These are phyloP conservation scores for Aphanomyces astaci DNA, from an alignment of 352 stramenopile genomes.

Conservation along the genomic window DNA sequence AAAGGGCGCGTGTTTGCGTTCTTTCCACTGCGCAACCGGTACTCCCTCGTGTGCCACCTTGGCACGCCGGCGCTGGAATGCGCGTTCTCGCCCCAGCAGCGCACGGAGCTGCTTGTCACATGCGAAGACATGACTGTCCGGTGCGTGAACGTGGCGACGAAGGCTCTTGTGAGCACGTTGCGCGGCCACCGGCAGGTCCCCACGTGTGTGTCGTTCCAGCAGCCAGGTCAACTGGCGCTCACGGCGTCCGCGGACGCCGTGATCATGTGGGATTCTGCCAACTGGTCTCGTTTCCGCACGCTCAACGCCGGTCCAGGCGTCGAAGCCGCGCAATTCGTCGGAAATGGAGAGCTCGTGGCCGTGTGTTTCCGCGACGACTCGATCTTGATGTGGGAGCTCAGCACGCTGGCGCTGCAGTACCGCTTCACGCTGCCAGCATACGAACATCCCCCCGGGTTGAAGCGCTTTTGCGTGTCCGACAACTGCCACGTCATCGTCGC, in stretches of 20 bases:
- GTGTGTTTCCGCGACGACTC: conserved; percentile 78
- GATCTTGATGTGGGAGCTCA: conserved; percentile 83
- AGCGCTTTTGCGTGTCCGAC: conserved; percentile 64
- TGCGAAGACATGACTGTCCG: conserved; percentile 74
- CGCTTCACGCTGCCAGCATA: conserved; percentile 57
- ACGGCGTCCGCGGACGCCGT: conserved; percentile 69
- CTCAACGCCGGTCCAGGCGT: conserved; percentile 49
- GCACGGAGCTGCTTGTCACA: conserved; percentile 69
- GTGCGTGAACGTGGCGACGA: conserved; percentile 69
- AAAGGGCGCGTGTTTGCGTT: conserved; percentile 75
- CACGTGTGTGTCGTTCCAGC: conserved; percentile 56
- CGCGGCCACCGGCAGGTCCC: conserved; percentile 52
- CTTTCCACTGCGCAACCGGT: conserved; percentile 67
- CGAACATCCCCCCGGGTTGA: conserved; percentile 48
- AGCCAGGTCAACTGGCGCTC: conserved; percentile 57
- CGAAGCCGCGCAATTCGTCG: conserved; percentile 15
- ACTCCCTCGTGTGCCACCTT: conserved; percentile 62
- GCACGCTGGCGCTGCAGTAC: conserved; percentile 60
- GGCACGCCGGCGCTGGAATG: conserved; percentile 48
- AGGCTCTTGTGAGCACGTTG: conserved; percentile 70
- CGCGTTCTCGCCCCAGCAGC: conserved; percentile 59
- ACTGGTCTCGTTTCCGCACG: conserved; percentile 74
- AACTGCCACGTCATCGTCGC: conserved; percentile 69
- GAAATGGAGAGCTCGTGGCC: conserved; percentile 49
- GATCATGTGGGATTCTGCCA: conserved; percentile 77